Percentiles rank a stretch among this genome's conserved stretches.
Conservation (phyloP, 441 rosid species). For the Arabidopsis lyrata region DNA sequence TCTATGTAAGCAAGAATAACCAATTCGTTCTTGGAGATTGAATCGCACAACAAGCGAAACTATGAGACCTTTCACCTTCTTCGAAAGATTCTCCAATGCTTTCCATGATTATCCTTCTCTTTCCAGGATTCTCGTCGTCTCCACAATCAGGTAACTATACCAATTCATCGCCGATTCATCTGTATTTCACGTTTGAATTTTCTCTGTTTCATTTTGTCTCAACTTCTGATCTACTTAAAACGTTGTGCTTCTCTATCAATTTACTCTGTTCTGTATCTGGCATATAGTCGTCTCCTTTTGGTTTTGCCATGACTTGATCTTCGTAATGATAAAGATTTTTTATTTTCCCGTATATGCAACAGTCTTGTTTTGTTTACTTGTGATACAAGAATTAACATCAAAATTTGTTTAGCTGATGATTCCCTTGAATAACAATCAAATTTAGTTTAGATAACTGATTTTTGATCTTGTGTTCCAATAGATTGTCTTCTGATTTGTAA, state of each 20-base stretch:
- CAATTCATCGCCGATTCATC: neutral
- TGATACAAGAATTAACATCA: neutral
- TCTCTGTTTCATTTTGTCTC: too few species aligned
- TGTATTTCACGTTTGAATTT: too few species aligned
- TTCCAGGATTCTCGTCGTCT: constrained; percentile 63
- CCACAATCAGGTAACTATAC: constrained; percentile 66
- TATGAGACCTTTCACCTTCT: constrained; percentile 61
- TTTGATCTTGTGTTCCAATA: neutral
- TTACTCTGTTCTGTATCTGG: neutral
- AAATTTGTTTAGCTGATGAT: neutral
- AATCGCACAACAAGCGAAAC: neutral
- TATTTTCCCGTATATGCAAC: neutral
- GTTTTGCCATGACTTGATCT: neutral
- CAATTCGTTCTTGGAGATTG: neutral
- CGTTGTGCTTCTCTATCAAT: too few species aligned
- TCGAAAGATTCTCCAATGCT: constrained; percentile 57
- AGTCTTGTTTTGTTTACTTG: neutral
- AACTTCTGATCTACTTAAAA: too few species aligned
- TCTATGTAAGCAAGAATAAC: neutral
- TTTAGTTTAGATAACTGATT: neutral
- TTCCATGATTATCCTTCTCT: constrained; percentile 64
- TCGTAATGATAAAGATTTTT: neutral
- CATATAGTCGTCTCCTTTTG: neutral
- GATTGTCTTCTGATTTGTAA: neutral
- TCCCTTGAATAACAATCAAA: too few species aligned